phyloP scores from a whole-genome alignment of 495 filamentous ascomycete species.

The Trichoderma parareesei region DNA sequence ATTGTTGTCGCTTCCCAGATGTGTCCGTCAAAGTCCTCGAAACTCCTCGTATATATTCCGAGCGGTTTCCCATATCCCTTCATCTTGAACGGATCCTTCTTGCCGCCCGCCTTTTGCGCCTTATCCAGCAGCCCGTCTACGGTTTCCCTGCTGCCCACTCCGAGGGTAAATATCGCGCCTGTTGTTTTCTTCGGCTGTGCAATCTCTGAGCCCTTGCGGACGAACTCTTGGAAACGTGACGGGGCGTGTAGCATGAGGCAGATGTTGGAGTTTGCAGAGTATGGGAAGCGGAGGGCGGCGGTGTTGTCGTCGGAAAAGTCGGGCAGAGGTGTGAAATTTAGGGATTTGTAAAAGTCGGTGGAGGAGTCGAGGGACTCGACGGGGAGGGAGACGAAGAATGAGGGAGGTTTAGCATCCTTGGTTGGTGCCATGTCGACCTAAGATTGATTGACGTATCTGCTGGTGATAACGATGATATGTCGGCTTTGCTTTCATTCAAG shows the following conservation, averaged over 20 bases:
- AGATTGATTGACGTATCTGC: background rate
- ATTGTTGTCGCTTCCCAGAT: constrained; percentile 19
- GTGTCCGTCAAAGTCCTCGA: constrained; percentile 20
- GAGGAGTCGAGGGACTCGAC: constrained; percentile 13
- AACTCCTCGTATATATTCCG: constrained; percentile 21
- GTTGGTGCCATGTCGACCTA: too few species aligned
- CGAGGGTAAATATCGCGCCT: constrained; percentile 16
- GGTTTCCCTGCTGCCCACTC: constrained; percentile 2
- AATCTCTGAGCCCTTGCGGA: constrained; percentile 14
- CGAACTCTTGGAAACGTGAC: constrained; percentile 16
- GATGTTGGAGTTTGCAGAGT: constrained; percentile 13
- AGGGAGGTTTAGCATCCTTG: constrained; percentile 8
- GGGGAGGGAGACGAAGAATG: constrained; percentile 19
- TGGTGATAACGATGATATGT: background rate
- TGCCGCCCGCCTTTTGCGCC: constrained; percentile 17
- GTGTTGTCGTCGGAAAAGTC: constrained; percentile 16
- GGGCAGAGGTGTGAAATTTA: constrained; percentile 15
- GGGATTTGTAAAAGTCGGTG: constrained; percentile 16
- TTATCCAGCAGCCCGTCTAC: constrained; percentile 16
- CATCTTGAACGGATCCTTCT: constrained; percentile 17
- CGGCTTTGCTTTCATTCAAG: background rate
- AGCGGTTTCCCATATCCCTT: constrained; percentile 14
- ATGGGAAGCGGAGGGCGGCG: constrained; percentile 15
- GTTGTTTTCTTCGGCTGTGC: constrained; percentile 15
- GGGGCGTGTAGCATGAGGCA: constrained; percentile 19